A percentile compares a stretch with the other conserved stretches of the same genome.
Evolutionary conservation across 192 early-diverging fungal genomes (phyloP).

Genomic region (Pecoramyces ruminantium): DNA sequence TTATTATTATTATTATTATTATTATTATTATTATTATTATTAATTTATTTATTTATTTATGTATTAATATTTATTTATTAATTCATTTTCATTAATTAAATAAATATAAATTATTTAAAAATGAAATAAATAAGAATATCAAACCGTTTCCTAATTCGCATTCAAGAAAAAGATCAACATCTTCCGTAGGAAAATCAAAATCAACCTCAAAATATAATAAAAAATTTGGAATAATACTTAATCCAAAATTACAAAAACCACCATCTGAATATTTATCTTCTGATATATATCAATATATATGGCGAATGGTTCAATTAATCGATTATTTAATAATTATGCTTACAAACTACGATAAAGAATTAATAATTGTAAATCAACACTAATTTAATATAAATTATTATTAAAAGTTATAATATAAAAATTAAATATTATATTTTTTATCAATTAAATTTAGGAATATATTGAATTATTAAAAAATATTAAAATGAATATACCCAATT

Average conservation of each 20-base stretch:
- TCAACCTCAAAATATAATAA: background rate
- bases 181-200: background rate
- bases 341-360: background rate
- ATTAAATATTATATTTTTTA: too few species aligned
- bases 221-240: background rate
- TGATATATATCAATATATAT: background rate
- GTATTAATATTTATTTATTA: too few species aligned
- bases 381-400: too few species aligned
- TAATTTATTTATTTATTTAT: too few species aligned
- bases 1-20: too few species aligned
- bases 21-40: too few species aligned
- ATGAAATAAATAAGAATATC: background rate
- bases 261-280: background rate
- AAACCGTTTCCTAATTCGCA: background rate
- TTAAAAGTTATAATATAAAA: too few species aligned
- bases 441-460: background rate
- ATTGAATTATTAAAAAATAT: background rate
- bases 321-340: background rate
- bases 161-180: background rate
- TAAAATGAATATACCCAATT: background rate
- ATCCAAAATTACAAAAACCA: background rate
- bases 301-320: background rate
- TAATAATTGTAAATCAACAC: background rate
- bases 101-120: too few species aligned
- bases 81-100: too few species aligned